Percentiles rank a stretch among this genome's conserved stretches.
Conservation (phyloP, 1,139 yeast genomes). For the Saccharomyces hybrid region DNA sequence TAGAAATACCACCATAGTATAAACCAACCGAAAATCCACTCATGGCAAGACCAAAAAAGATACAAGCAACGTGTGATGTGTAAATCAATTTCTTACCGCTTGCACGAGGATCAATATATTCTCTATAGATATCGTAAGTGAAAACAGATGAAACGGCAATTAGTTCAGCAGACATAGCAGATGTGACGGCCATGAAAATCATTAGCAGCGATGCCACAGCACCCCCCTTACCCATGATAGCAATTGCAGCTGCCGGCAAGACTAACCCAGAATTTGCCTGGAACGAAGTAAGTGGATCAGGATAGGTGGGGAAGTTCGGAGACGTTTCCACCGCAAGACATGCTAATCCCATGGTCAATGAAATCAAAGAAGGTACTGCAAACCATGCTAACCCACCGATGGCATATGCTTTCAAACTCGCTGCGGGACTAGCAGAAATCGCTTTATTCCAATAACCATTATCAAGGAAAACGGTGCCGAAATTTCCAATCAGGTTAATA, state of each 20-base stretch:
- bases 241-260: slow-evolving; percentile 79
- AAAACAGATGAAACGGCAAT: slow-evolving; percentile 79
- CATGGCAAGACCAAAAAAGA: slow-evolving; percentile 61
- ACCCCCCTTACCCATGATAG: slow-evolving; percentile 79
- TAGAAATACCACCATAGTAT: slow-evolving; percentile 70
- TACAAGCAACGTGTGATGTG: slow-evolving; percentile 60
- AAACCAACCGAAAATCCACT: slow-evolving; percentile 78
- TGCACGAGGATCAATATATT: slow-evolving; percentile 72
- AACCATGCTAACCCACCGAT: slow-evolving; percentile 91
- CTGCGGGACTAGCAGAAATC: slow-evolving; percentile 75
- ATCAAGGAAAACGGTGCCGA: slow-evolving; percentile 83
- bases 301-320: slow-evolving; percentile 72
- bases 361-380: slow-evolving; percentile 75
- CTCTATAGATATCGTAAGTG: slow-evolving; percentile 78
- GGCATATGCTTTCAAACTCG: slow-evolving; percentile 85
- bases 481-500: slow-evolving; percentile 76
- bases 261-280: slow-evolving; percentile 78
- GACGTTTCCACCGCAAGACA: slow-evolving; percentile 63
- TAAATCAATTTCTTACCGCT: slow-evolving; percentile 60
- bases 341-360: slow-evolving; percentile 80
- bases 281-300: slow-evolving; percentile 51
- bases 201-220: slow-evolving; percentile 71
- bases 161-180: slow-evolving; percentile 81
- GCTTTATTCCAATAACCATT: slow-evolving; percentile 90
- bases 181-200: slow-evolving; percentile 76